These are phyloP conservation scores for Fusarium poae DNA, from an alignment of 2,329 filamentous ascomycete species.

Conservation along the genomic window DNA sequence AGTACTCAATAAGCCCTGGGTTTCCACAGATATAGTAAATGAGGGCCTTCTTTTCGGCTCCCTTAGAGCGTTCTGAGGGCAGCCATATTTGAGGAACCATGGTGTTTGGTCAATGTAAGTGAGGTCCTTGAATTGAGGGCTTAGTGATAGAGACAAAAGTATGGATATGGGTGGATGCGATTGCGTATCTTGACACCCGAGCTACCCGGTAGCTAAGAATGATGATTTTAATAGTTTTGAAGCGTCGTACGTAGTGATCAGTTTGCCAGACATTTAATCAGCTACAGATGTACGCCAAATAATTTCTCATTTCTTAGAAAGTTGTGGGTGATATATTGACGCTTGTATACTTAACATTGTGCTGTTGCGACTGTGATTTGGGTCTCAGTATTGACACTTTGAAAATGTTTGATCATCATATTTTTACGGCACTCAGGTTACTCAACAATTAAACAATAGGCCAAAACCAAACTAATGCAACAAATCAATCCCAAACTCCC, in stretches of 20 bases:
- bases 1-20: constrained; percentile 81
- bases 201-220: constrained; percentile 20
- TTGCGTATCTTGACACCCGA: constrained; percentile 5
- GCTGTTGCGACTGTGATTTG: too few relatives aligned
- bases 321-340: not conserved
- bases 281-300: too few relatives aligned
- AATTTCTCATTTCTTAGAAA: not conserved
- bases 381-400: not conserved
- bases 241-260: not conserved
- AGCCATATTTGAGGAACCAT: constrained; percentile 50
- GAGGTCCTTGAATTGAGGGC: not conserved
- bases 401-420: constrained; percentile 12
- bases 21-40: constrained; percentile 83
- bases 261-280: too few relatives aligned
- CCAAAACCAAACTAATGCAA: constrained; percentile 19
- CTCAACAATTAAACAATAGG: constrained; percentile 28
- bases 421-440: constrained; percentile 23
- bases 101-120: not conserved
- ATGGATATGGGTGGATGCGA: not conserved
- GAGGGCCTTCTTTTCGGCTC: constrained; percentile 57
- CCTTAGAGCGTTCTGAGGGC: constrained; percentile 46
- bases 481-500: constrained; percentile 29
- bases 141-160: not conserved
- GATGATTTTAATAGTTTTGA: not conserved
- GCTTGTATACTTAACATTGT: not conserved